These are phyloP conservation scores for Plectosphaerella sp. DNA, from an alignment of 2,329 filamentous ascomycete genomes.

Conservation along the genomic window DNA sequence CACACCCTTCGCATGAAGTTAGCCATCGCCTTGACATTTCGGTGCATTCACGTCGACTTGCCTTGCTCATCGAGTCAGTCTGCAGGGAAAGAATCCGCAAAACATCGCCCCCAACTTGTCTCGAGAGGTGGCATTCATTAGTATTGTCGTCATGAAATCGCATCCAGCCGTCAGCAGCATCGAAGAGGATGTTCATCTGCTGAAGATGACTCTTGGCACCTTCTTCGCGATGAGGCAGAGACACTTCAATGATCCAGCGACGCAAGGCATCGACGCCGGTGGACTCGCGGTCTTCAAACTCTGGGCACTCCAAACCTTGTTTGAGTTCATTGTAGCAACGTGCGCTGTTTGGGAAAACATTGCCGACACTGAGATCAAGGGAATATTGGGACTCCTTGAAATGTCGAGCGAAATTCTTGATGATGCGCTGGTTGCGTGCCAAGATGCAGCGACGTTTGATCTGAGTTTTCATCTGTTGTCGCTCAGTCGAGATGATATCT, in stretches of 20 bases:
- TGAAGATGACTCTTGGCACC: conserved; percentile 5
- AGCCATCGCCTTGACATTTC: no score
- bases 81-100: no score
- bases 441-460: conserved; percentile 8
- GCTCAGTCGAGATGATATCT: no score
- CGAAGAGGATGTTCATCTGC: conserved; percentile 7
- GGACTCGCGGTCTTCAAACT: conserved; percentile 5
- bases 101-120: not conserved
- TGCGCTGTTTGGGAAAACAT: no score
- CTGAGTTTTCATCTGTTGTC: not conserved
- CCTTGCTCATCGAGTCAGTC: no score
- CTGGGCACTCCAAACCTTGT: no score
- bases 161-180: conserved; percentile 6
- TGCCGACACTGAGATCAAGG: no score
- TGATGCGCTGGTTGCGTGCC: conserved; percentile 4
- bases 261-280: conserved; percentile 9
- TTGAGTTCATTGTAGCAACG: no score
- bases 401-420: not conserved
- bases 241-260: conserved; percentile 5
- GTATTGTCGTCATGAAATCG: not conserved
- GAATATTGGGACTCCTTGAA: conserved; percentile 2
- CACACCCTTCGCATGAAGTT: no score
- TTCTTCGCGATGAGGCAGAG: conserved; percentile 7
- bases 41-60: no score
- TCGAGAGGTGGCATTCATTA: no score